These are phyloP conservation scores for Teratosphaeria destructans DNA, from an alignment of 2,329 filamentous ascomycete genomes.

Conservation along the genomic window DNA sequence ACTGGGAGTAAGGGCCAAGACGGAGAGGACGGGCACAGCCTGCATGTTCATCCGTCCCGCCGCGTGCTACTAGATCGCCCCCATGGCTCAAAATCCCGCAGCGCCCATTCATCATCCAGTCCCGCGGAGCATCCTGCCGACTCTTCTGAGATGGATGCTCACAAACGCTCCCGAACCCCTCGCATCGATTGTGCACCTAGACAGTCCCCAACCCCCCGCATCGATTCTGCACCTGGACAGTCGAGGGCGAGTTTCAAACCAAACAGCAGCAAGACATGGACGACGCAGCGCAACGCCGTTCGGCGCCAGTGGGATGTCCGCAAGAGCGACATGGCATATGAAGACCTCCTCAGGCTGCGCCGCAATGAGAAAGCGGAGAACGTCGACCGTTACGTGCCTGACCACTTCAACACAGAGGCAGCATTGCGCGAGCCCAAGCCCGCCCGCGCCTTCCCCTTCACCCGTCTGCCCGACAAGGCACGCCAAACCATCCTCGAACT, in stretches of 20 bases:
- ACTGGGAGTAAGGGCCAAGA: neutral
- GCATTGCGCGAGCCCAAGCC: neutral
- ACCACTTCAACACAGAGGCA: neutral
- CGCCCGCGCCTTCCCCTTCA: constrained; percentile 6
- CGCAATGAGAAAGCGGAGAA: constrained; percentile 7
- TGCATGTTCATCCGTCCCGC: neutral
- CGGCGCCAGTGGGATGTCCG: constrained; percentile 8
- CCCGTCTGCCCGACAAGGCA: constrained; percentile 6
- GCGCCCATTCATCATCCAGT: neutral
- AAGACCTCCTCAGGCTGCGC: constrained; percentile 7
- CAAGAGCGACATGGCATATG: constrained; percentile 7
- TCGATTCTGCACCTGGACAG: neutral
- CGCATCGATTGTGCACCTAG: neutral
- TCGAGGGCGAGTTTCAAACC: neutral
- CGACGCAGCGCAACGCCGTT: constrained; percentile 3
- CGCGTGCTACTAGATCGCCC: neutral
- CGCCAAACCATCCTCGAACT: constrained; percentile 8
- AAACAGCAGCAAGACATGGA: neutral
- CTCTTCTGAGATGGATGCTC: neutral
- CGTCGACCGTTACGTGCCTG: constrained; percentile 10
- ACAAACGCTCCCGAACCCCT: neutral
- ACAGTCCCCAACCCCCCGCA: neutral
- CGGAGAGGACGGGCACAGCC: neutral
- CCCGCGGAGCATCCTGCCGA: neutral
- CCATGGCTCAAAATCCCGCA: neutral